A percentile compares a stretch with the other conserved stretches of the same genome.
phyloP scores from a whole-genome alignment of 495 filamentous ascomycete species.

The Penicillium pancosmium region DNA sequence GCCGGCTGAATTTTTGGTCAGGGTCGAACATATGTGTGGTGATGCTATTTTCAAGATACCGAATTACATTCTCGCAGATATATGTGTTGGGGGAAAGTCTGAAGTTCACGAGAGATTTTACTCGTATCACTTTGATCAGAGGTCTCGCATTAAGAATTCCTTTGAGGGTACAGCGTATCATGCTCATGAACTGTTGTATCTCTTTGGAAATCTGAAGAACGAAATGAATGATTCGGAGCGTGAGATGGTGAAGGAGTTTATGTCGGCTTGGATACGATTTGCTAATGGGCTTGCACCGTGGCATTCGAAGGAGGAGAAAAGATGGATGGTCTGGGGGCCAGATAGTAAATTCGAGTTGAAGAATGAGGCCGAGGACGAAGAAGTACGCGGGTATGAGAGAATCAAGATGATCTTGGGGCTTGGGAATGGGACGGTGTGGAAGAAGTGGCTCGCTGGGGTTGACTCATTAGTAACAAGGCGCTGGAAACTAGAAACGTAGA shows the following conservation, averaged over 20 bases:
- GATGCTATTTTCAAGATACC: conserved; percentile 36
- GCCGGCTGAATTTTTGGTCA: conserved; percentile 14
- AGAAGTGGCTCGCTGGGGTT: conserved; percentile 25
- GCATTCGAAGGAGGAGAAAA: conserved; percentile 3
- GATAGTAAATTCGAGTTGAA: conserved; percentile 16
- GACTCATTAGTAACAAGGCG: conserved; percentile 33
- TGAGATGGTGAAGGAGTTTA: conserved; percentile 28
- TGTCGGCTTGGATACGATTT: conserved; percentile 34
- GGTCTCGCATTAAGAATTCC: conserved; percentile 29
- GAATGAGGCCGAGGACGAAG: conserved; percentile 29
- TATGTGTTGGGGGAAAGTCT: not conserved
- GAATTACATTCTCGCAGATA: conserved; percentile 23
- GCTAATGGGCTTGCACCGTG: conserved; percentile 27
- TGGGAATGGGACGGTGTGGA: conserved; percentile 25
- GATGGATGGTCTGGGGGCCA: conserved; percentile 36
- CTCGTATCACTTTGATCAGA: conserved; percentile 35
- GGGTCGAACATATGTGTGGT: conserved; percentile 36
- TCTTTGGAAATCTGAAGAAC: conserved; percentile 31
- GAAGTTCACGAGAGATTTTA: not conserved
- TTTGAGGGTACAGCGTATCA: conserved; percentile 37
- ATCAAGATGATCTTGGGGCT: conserved; percentile 29
- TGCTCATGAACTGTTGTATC: conserved; percentile 36
- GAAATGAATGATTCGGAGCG: conserved; percentile 25
- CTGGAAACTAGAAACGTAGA: conserved; percentile 7
- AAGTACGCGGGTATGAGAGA: conserved; percentile 20